Base-by-base conservation (phyloP, 257 asterid genomes). In the Nicotiana paniculata region DNA sequence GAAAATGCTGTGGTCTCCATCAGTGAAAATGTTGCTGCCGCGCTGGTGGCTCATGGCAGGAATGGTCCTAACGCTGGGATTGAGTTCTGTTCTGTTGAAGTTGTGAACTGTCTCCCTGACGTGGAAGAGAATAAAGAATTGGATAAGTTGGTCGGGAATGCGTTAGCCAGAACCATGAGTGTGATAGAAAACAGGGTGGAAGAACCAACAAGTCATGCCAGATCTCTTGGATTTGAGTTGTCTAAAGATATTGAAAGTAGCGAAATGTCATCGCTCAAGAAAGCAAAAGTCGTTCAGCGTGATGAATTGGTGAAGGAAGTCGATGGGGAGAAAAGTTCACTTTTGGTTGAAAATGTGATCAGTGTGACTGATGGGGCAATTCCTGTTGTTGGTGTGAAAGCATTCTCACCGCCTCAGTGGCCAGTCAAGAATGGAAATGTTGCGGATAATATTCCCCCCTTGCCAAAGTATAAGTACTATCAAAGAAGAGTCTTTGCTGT, bases 401-500 rank as follows among this genome's bases (percentile, higher is more conserved):
- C 80, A 18, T 53, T 33, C 54, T 76, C 33, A 21, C 85, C 63
- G 35, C 78, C n/a, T 15, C 79, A 57, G 63, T 24, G 26, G 61
- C 62, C 57, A 64, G 43, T 70, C n/a, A 70, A 39, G 77, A 37
- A 59, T 28, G 28, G 57, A 39, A 46, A 79, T 51, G 81, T 80
- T 77, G 72, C 62, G 75, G 87, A 85, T 24, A 81, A 61, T 62
- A 80, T 74, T 86, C 72, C 84, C 61, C 48, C 74, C 35, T 85
- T 86, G 86, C 86, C 84, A 39, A 91, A 86, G 86, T 90, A 90
- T 61, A 94, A 89, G 77, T 88, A 87, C 85, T 75, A 84, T 51
- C 77, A 75, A 59, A 89, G 97, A 90, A 91, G 91, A 89, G 91
- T 91, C 55, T 94, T 92, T 72, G 97, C 97, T 68, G 82, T 82